A percentile compares a stretch with the other conserved stretches of the same genome.
These are phyloP conservation scores for Xerocomus potaroensis DNA, from an alignment of 768 basidiomycete species.

Conservation along the genomic window DNA sequence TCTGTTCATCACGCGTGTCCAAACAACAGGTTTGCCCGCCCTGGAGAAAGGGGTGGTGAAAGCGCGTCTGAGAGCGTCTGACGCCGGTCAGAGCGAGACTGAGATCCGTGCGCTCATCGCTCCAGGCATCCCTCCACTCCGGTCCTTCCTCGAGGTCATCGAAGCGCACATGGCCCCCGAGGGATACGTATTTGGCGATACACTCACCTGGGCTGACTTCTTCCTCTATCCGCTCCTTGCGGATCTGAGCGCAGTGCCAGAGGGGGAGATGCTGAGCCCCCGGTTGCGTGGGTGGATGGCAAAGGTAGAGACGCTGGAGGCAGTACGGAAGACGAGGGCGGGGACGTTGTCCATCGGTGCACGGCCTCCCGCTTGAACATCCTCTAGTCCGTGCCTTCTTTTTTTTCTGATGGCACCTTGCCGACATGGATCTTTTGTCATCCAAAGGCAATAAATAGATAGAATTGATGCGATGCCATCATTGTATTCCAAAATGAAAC, in stretches of 20 bases:
- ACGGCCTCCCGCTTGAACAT: constrained; percentile 23
- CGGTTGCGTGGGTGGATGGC: constrained; percentile 27
- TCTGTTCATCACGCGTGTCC: too few relatives aligned
- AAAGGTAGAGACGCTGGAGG: constrained; percentile 24
- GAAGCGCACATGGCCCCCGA: constrained; percentile 25
- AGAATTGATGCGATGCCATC: too few relatives aligned
- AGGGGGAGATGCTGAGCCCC: constrained; percentile 21
- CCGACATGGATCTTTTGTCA: too few relatives aligned
- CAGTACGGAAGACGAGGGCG: constrained; percentile 19
- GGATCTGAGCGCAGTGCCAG: constrained; percentile 26
- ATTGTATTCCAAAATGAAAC: too few relatives aligned
- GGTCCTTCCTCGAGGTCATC: constrained; percentile 10
- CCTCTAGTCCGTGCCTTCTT: too few relatives aligned
- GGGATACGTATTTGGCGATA: constrained; percentile 28
- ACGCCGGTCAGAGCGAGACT: constrained; percentile 20
- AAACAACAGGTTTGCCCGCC: constrained; percentile 23
- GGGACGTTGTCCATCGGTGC: constrained; percentile 27
- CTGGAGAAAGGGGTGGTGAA: constrained; percentile 32
- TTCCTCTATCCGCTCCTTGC: constrained; percentile 32
- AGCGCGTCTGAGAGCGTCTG: constrained; percentile 26
- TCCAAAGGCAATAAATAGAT: too few relatives aligned
- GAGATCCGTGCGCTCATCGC: constrained; percentile 20
- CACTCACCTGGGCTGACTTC: constrained; percentile 31
- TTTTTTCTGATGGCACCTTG: too few relatives aligned
- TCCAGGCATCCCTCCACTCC: constrained; percentile 15